A percentile compares a stretch with the other conserved stretches of the same genome.
Conservation (phyloP, 106 monocot genomes). For the Dendrobium catenatum region DNA sequence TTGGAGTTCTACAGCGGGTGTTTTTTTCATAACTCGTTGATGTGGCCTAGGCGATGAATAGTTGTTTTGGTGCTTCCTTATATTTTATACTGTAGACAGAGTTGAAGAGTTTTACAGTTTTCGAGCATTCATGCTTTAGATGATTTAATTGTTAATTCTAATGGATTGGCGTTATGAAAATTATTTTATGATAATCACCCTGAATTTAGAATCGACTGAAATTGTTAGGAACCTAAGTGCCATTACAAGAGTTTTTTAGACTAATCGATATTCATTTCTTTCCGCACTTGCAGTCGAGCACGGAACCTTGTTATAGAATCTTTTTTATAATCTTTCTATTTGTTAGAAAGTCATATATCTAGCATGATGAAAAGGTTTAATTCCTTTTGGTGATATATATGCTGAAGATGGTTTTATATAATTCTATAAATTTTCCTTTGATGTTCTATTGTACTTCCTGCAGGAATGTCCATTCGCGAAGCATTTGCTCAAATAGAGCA, state of each 20-base stretch:
- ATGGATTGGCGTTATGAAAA: not conserved
- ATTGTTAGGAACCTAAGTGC: not conserved
- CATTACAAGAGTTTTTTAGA: not conserved
- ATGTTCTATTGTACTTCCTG: not conserved
- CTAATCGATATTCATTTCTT: not conserved
- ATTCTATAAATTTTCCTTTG: not conserved
- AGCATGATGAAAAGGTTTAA: not conserved
- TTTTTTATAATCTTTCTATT: not conserved
- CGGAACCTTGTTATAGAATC: not conserved
- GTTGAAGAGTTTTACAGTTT: too few species aligned
- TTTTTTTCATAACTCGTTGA: not conserved
- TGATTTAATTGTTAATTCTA: too few species aligned
- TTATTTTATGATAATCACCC: not conserved
- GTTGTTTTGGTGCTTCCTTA: too few species aligned
- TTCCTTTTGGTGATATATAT: not conserved
- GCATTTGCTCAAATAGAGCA: slow-evolving; percentile 84
- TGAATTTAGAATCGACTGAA: not conserved
- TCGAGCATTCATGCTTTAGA: too few species aligned
- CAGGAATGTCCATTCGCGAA: slow-evolving; percentile 93
- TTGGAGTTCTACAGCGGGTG: not conserved
- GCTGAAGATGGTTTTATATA: not conserved
- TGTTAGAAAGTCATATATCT: not conserved
- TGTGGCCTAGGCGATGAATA: not conserved
- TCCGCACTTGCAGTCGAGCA: not conserved
- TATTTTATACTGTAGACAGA: too few species aligned